A percentile compares a stretch with the other conserved stretches of the same genome.
Conservation (phyloP, 2,329 filamentous ascomycete genomes). For the Cladosporium sp. region DNA sequence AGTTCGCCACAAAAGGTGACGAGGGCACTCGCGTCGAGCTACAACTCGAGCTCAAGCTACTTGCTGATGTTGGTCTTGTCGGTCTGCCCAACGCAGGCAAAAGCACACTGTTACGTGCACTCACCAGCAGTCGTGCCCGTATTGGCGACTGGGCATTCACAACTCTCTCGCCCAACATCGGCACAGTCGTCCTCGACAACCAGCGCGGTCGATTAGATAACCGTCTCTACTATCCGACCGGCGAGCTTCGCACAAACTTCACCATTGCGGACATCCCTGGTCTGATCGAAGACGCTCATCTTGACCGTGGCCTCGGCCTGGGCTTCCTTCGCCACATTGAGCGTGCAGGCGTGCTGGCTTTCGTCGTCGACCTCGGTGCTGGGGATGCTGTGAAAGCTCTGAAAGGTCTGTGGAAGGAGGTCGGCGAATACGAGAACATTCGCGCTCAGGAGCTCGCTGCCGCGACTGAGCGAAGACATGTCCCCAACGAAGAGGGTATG, state of each 20-base stretch:
- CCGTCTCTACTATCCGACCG: conserved; percentile 26
- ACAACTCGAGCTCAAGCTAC: conserved; percentile 86
- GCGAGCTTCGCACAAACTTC: conserved; percentile 67
- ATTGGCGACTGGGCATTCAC: conserved; percentile 97
- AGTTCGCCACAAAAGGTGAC: conserved; percentile 85
- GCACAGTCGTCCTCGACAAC: conserved; percentile 88
- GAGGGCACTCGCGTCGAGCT: conserved; percentile 71
- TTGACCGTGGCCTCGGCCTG: conserved; percentile 85
- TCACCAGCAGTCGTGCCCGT: conserved; percentile 83
- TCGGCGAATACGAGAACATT: conserved; percentile 79
- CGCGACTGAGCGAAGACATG: conserved; percentile 53
- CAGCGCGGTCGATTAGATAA: conserved; percentile 59
- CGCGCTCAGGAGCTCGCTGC: conserved; percentile 67
- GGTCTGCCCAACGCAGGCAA: conserved; percentile 96
- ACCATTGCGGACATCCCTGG: conserved; percentile 95
- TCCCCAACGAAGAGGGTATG: conserved; percentile 41
- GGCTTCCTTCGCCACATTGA: conserved; percentile 93
- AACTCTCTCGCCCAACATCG: conserved; percentile 89
- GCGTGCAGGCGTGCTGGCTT: conserved; percentile 85
- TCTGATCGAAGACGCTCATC: conserved; percentile 83
- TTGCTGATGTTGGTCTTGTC: conserved; percentile 91
- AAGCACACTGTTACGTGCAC: conserved; percentile 79
- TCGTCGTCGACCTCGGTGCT: conserved; percentile 80
- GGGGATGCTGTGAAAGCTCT: conserved; percentile 76
- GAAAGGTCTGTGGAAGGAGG: conserved; percentile 81